Evolutionary conservation across 768 basidiomycete species (phyloP).

Genomic region (Hygrophoropsis aurantiaca): DNA sequence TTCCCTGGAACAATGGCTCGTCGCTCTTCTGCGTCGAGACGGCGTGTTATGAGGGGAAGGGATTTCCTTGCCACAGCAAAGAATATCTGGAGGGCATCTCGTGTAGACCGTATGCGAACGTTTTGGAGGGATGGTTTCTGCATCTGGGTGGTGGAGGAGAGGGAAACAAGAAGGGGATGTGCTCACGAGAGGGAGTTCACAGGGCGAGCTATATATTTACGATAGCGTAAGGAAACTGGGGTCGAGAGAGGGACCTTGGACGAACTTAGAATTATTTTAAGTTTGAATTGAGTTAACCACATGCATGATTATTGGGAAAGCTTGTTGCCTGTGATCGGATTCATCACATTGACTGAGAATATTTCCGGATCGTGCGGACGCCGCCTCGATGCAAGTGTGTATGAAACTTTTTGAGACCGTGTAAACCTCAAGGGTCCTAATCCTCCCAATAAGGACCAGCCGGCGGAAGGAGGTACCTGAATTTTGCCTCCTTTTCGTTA

Average conservation of each 20-base stretch:
- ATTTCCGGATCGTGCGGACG: constrained; percentile 19
- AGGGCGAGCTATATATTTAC: constrained; percentile 42
- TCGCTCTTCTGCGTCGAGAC: constrained; percentile 81
- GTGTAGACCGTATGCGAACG: constrained; percentile 74
- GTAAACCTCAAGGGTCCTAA: not conserved
- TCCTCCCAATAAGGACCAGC: constrained; percentile 2
- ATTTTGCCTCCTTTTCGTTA: not conserved
- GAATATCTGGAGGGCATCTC: constrained; percentile 82
- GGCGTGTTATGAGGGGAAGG: constrained; percentile 76
- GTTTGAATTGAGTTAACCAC: constrained; percentile 57
- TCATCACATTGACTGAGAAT: constrained; percentile 8
- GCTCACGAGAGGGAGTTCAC: constrained; percentile 23
- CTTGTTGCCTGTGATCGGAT: constrained; percentile 22
- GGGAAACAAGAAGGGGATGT: constrained; percentile 25
- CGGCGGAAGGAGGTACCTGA: constrained; percentile 3
- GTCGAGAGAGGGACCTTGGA: constrained; percentile 18
- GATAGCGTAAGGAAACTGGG: constrained; percentile 16
- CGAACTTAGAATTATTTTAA: constrained; percentile 44
- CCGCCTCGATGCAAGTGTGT: constrained; percentile 4
- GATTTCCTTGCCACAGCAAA: constrained; percentile 67
- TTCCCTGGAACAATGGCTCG: constrained; percentile 72
- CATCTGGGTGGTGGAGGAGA: constrained; percentile 41
- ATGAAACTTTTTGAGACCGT: constrained; percentile 7
- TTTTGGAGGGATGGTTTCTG: constrained; percentile 75
- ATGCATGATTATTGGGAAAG: constrained; percentile 15